phyloP scores from a whole-genome alignment of 805 yeast genomes.

The Myxozyma melibiosi region DNA sequence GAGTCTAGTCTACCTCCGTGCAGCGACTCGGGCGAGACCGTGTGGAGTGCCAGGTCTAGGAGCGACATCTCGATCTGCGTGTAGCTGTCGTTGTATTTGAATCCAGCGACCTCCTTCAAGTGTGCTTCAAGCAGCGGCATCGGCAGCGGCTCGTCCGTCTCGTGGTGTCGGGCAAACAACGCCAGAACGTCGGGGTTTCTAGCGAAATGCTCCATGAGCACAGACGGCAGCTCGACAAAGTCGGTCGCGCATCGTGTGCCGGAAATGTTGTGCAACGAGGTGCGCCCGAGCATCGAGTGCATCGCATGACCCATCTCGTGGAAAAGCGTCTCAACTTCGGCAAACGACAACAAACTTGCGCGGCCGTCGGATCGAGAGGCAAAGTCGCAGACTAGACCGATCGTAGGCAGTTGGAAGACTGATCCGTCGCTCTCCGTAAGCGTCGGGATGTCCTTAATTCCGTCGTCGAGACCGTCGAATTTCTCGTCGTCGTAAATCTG shows the following conservation, averaged over 20 bases:
- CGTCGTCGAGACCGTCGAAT: conserved; percentile 42
- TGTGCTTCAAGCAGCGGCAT: conserved; percentile 52
- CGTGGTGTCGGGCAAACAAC: conserved; percentile 70
- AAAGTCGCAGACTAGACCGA: conserved; percentile 87
- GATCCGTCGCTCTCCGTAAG: conserved; percentile 46
- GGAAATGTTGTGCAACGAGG: conserved; percentile 83
- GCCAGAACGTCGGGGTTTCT: conserved; percentile 74
- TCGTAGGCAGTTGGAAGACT: conserved; percentile 80
- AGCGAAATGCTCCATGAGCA: conserved; percentile 93
- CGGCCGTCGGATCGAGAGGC: conserved; percentile 44
- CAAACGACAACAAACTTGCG: conserved; percentile 64
- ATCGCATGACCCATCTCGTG: conserved; percentile 99
- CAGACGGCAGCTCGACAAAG: conserved; percentile 94
- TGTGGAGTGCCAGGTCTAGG: conserved; percentile 79
- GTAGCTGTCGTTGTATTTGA: conserved; percentile 72
- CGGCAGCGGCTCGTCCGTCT: conserved; percentile 65
- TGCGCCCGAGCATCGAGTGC: conserved; percentile 95
- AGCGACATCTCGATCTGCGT: conserved; percentile 89
- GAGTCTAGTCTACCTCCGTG: conserved; percentile 51
- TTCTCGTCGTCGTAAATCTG: conserved; percentile 61
- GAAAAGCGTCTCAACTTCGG: conserved; percentile 89
- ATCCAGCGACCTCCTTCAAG: conserved; percentile 53
- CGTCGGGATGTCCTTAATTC: conserved; percentile 29
- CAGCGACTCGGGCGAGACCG: conserved; percentile 38
- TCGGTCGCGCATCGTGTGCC: conserved; percentile 97